Evolutionary conservation across 139 green algal genomes (phyloP), one percentile per base, ranked within the genome.

Genomic region (Haematococcus sp.): DNA sequence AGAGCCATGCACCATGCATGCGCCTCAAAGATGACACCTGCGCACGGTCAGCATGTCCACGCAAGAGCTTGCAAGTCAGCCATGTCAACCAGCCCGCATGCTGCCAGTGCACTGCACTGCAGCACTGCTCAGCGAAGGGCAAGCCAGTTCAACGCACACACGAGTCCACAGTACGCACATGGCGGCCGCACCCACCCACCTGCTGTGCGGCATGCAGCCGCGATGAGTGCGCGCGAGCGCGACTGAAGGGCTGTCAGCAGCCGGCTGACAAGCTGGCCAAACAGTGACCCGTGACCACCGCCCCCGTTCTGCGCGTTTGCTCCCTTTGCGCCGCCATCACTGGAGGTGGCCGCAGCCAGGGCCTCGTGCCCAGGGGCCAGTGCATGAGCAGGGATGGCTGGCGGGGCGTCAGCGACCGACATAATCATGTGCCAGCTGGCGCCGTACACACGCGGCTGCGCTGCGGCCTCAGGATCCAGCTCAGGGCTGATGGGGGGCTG

Each of bases 391-490:
- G 27, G 30, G 4, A 56, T 11, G 30, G 61, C 30, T 32, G 27
- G n/a, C 16, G 28, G 44, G 30, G 63, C 30, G 58, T 76, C 71
- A 16, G 71, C 58, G 17, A 70, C 55, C 7, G 78, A 34, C 28
- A 87, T 75, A 33, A 92, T 72, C 60, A 94, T 73, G 30, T 86
- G 73, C 90, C 90, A 95, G n/a, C 85, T 87, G 33, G 74, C 79
- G 20, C 66, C 79, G 16, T 66, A 59, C 56, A 73, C 59, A 28
- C 52, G n/a, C n/a, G n/a, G 4, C 52, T 34, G 22, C 4, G 46
- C 23, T 19, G 4, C 13, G 32, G 2, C 31, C 9, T 73, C 46
- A 44, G 49, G 9, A 46, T 44, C 28, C 3, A 54, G 5, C 7
- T 63, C 66, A 34, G 20, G 35, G 27, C 28, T 15, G 44, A 27